Percentiles rank a stretch among this genome's conserved stretches.
phyloP scores from a whole-genome alignment of 2,329 filamentous ascomycete species.

The Periconia sp. region DNA sequence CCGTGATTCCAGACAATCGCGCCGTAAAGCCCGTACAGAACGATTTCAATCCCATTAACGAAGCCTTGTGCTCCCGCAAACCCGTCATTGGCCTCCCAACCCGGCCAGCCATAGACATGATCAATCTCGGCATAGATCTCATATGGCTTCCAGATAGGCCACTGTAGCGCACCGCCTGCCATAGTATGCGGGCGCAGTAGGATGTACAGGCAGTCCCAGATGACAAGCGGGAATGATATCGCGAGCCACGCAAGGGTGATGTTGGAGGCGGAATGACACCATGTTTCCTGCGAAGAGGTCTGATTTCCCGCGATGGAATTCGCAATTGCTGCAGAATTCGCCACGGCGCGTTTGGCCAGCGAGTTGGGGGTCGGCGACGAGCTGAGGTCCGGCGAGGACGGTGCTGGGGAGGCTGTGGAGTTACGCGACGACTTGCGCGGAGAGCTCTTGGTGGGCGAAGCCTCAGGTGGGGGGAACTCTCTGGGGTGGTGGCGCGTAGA shows the following conservation, averaged over 20 bases:
- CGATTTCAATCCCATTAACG: slow-evolving; percentile 72
- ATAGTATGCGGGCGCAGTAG: slow-evolving; percentile 81
- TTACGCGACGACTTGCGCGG: slow-evolving; percentile 36
- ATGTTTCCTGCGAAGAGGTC: slow-evolving; percentile 38
- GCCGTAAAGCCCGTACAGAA: slow-evolving; percentile 69
- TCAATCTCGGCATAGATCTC: slow-evolving; percentile 81
- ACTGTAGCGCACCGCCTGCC: slow-evolving; percentile 75
- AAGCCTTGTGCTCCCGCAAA: slow-evolving; percentile 78
- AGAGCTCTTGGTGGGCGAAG: slow-evolving; percentile 42
- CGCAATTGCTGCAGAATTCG: slow-evolving; percentile 20
- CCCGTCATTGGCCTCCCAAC: slow-evolving; percentile 68
- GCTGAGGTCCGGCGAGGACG: slow-evolving; percentile 25
- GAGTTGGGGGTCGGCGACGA: slow-evolving; percentile 22
- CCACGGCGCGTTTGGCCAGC: slow-evolving; percentile 30
- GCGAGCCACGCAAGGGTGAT: slow-evolving; percentile 73
- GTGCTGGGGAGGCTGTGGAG: slow-evolving; percentile 40
- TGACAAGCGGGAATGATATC: slow-evolving; percentile 76
- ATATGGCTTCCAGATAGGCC: slow-evolving; percentile 77
- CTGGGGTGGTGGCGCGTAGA: slow-evolving; percentile 47
- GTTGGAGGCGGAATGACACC: slow-evolving; percentile 67
- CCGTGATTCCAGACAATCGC: slow-evolving; percentile 57
- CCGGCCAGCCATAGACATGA: slow-evolving; percentile 79
- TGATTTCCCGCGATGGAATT: slow-evolving; percentile 23
- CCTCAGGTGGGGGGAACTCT: slow-evolving; percentile 42
- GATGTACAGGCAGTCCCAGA: slow-evolving; percentile 83